A percentile compares a stretch with the other conserved stretches of the same genome.
Conservation (phyloP, 176 grass and related monocot species). For the Areca catechu region DNA sequence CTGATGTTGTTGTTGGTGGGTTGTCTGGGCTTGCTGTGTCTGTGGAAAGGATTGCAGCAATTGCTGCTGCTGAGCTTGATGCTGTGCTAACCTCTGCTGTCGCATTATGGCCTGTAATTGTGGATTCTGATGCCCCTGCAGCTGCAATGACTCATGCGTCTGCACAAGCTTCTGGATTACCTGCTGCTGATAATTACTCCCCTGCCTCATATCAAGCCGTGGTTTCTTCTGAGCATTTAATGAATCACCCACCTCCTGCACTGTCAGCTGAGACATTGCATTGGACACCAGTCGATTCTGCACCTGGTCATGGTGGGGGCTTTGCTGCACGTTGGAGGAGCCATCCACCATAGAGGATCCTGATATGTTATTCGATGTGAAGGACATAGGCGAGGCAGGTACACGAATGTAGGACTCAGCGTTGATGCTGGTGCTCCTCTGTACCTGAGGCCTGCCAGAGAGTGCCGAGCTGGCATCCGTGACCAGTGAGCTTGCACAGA, state of each 20-base stretch:
- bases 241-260: slow-evolving; percentile 17
- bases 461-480: slow-evolving; percentile 82
- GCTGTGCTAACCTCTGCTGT: slow-evolving; percentile 56
- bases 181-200: slow-evolving; percentile 60
- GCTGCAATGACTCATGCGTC: slow-evolving; percentile 40
- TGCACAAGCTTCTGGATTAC: slow-evolving; percentile 63
- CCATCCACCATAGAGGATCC: slow-evolving; percentile 88
- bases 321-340: slow-evolving; percentile 72
- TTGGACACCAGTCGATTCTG: slow-evolving; percentile 65
- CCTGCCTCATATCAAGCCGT: slow-evolving; percentile 57
- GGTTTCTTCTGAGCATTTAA: slow-evolving; percentile 72
- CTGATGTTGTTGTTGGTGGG: slow-evolving; percentile 48
- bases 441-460: slow-evolving; percentile 72
- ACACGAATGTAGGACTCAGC: slow-evolving; percentile 83
- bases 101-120: slow-evolving; percentile 71
- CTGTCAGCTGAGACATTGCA: slow-evolving; percentile 68
- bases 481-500: slow-evolving; percentile 90
- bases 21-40: slow-evolving; percentile 46
- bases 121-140: slow-evolving; percentile 55
- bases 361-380: slow-evolving; percentile 97
- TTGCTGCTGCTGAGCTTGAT: slow-evolving; percentile 62
- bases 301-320: slow-evolving; percentile 57
- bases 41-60: slow-evolving; percentile 64
- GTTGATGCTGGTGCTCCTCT: slow-evolving; percentile 79
- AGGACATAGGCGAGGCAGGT: slow-evolving; percentile 94